Conservation (phyloP, 148 eudicot species). For the Spergularia bocconei region DNA sequence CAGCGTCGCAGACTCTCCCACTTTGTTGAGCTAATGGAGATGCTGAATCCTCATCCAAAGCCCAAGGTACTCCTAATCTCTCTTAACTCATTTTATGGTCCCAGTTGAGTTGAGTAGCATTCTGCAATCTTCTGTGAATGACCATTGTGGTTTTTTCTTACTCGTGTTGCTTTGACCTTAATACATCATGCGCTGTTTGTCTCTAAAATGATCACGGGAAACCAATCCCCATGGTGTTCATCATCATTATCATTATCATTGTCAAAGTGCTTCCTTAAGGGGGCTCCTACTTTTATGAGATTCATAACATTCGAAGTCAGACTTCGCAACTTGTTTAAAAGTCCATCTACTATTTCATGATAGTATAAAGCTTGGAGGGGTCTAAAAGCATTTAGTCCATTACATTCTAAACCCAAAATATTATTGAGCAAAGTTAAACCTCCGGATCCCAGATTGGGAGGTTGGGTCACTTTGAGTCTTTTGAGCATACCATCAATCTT, state of each 20-base stretch:
- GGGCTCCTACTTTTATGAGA: background rate
- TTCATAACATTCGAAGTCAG: background rate
- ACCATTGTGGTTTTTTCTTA: no score
- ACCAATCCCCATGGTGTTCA: background rate
- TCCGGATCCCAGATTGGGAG: no score
- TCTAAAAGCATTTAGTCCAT: no score
- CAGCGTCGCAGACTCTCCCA: conserved; percentile 85
- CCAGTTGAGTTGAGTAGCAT: background rate
- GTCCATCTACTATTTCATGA: background rate
- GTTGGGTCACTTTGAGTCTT: no score
- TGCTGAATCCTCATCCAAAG: conserved; percentile 83
- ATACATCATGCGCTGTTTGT: background rate
- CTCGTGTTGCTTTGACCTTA: no score
- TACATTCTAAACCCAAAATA: no score
- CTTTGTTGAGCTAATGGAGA: conserved; percentile 90
- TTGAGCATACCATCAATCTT: no score
- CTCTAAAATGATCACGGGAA: background rate
- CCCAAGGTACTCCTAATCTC: conserved; percentile 49
- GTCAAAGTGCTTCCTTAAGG: background rate
- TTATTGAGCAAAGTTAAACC: no score
- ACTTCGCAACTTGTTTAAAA: background rate
- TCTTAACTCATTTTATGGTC: background rate
- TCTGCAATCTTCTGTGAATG: no score
- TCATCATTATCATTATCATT: background rate
- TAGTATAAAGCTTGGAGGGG: background rate